Base-by-base conservation (phyloP, 345 rosid species). In the Populus davidiana region DNA sequence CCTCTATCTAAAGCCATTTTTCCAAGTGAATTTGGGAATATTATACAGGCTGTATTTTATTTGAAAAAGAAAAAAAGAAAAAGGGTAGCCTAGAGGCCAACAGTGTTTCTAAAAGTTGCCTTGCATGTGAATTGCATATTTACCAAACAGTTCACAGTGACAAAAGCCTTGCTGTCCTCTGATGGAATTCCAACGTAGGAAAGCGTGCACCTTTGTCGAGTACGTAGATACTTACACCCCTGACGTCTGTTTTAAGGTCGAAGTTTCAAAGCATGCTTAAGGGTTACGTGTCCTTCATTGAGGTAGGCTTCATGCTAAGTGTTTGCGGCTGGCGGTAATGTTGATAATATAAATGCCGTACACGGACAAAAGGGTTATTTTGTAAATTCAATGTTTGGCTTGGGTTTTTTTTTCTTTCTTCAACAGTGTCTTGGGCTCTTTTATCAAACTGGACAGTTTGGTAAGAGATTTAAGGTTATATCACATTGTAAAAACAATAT, bases 151-250 rank as follows among this genome's bases (percentile, higher is more conserved):
- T 23, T 0, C 17, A 2, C 23, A 13, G 50, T 38, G 5, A 49
- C 54, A 70, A 44, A 18, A 5, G 14, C 59, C 0, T 65, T 65
- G 69, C 23, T 43, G 59, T 6, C 14, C 5, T 25, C 21, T 16
- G 20, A 23, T 49, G 25, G 9, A 8, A 47, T 71, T 10, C 62
- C 59, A 70, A 39, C 52, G 47, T 73, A 7, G 54, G 54, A 67
- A 73, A 62, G 38, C 69, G 69, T 39, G 76, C 67, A 27, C 69
- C 76, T 25, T 17, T 8, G 75, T 59, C 75, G 39, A 5, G 27
- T 8, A 23, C 65, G 21, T 25, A 29, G 20, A 36, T 54, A 64
- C 18, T 14, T 50, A 2, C 33, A 35, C 36, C 49, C 21, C n/a
- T 8, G 64, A 52, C 64, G 47, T 21, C 21, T 64, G 68, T 14